Conservation (phyloP, 345 rosid genomes). For the Hibiscus trionum region DNA sequence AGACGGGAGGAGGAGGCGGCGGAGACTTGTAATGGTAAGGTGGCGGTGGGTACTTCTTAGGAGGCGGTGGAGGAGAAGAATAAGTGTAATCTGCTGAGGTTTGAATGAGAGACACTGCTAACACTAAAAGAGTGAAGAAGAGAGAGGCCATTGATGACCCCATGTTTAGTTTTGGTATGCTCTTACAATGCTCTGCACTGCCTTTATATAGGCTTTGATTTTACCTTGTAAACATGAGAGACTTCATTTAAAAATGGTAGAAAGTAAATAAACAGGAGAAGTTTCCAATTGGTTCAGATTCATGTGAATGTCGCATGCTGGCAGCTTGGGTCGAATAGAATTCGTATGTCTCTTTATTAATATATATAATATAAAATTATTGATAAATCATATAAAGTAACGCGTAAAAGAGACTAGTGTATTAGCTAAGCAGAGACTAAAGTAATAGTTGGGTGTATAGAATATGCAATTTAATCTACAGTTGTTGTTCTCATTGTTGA, state of each 20-base stretch:
- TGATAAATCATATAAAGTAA: too few species aligned
- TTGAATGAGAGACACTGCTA: constrained; percentile 37
- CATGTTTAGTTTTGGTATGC: constrained; percentile 32
- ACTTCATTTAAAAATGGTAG: neutral
- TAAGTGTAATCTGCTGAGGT: constrained; percentile 28
- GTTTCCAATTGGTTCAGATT: too few species aligned
- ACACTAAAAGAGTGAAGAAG: constrained; percentile 37
- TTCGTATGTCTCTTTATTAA: too few species aligned
- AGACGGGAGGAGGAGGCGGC: neutral
- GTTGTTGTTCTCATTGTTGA: too few species aligned
- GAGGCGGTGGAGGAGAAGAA: constrained; percentile 30
- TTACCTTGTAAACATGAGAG: constrained; percentile 8
- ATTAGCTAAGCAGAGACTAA: too few species aligned
- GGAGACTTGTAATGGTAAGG: neutral
- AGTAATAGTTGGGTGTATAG: too few species aligned
- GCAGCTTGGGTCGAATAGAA: too few species aligned
- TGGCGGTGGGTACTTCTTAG: constrained; percentile 7
- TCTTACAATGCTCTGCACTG: constrained; percentile 11
- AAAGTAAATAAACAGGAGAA: too few species aligned
- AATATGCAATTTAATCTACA: too few species aligned
- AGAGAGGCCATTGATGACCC: constrained; percentile 48
- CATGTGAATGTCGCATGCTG: too few species aligned
- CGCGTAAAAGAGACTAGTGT: too few species aligned
- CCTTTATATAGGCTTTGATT: constrained; percentile 51
- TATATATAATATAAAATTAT: too few species aligned